These are phyloP conservation scores for Populus euphratica DNA, from an alignment of 345 rosid genomes.

Conservation along the genomic window DNA sequence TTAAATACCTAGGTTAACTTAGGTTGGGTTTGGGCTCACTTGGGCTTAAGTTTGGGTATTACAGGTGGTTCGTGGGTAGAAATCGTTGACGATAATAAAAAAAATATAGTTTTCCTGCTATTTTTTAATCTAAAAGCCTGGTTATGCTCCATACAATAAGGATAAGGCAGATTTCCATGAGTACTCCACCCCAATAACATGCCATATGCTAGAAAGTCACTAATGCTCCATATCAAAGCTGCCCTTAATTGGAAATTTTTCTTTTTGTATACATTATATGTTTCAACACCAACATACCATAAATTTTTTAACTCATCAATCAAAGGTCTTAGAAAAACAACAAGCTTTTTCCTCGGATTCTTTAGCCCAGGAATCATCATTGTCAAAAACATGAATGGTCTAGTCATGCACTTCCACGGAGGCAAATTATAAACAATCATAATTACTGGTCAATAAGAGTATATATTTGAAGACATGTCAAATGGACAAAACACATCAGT, in stretches of 20 bases:
- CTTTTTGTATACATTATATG: background rate
- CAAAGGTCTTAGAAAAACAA: background rate
- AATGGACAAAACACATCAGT: background rate
- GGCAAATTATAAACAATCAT: background rate
- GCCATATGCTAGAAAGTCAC: constrained; percentile 2
- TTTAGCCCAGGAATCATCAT: background rate
- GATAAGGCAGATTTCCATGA: background rate
- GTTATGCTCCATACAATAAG: background rate
- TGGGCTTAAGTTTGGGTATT: too few relatives aligned
- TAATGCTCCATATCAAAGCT: background rate
- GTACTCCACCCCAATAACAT: background rate
- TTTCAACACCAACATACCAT: background rate
- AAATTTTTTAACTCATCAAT: background rate
- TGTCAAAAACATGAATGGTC: background rate
- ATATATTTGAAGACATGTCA: background rate
- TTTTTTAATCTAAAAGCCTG: background rate
- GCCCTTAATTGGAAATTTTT: background rate
- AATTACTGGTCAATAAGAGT: background rate
- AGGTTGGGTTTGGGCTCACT: too few relatives aligned
- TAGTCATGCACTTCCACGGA: background rate
- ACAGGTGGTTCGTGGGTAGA: too few relatives aligned
- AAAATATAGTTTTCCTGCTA: background rate
- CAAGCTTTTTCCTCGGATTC: background rate
- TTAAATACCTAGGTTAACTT: too few relatives aligned
- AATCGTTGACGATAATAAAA: background rate